A percentile compares a stretch with the other conserved stretches of the same genome.
These are phyloP conservation scores for Collybiopsis luxurians DNA, from an alignment of 768 basidiomycete genomes.

Conservation along the genomic window DNA sequence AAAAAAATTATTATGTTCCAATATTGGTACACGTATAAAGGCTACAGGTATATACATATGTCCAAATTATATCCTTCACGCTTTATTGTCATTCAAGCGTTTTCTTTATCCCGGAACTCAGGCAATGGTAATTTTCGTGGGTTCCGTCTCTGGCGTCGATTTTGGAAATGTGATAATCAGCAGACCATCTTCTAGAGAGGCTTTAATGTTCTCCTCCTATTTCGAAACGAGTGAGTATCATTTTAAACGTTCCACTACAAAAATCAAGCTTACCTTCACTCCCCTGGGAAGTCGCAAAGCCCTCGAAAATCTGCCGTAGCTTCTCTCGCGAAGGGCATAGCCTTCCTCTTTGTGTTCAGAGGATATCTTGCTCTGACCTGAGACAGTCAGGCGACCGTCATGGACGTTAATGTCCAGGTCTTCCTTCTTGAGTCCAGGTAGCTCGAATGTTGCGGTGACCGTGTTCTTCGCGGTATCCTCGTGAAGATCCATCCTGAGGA, in stretches of 20 bases:
- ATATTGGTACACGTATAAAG: too few relatives aligned
- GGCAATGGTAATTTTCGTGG: background rate
- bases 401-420: conserved; percentile 54
- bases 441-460: conserved; percentile 60
- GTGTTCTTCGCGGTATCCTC: conserved; percentile 45
- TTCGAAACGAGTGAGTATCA: too few relatives aligned
- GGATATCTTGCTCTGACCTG: conserved; percentile 43
- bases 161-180: background rate
- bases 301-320: conserved; percentile 44
- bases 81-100: too few relatives aligned
- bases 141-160: background rate
- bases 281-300: conserved; percentile 50
- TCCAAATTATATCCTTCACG: too few relatives aligned
- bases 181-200: background rate
- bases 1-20: too few relatives aligned
- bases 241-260: too few relatives aligned
- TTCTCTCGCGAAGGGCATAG: conserved; percentile 50
- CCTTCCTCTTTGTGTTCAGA: conserved; percentile 34
- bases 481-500: conserved; percentile 56
- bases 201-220: background rate
- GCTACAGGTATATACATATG: too few relatives aligned
- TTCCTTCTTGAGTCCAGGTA: conserved; percentile 56
- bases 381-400: conserved; percentile 47
- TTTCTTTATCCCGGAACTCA: too few relatives aligned
- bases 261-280: conserved; percentile 47